phyloP scores from a whole-genome alignment of 139 green algal species.

The Asterochloris sp. region DNA sequence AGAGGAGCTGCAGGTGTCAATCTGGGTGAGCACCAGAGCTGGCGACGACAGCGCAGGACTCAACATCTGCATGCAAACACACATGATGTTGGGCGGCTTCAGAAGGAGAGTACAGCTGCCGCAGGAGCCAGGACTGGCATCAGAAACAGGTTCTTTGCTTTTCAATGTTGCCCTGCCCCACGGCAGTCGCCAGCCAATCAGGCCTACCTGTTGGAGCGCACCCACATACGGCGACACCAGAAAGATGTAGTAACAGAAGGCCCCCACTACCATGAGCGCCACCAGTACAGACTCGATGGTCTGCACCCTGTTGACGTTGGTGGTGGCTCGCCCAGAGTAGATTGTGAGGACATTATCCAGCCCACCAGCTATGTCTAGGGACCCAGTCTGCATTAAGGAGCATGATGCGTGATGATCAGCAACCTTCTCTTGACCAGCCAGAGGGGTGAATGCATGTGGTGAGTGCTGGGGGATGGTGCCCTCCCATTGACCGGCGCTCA shows the following conservation, averaged over 20 bases:
- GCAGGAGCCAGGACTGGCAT: neutral
- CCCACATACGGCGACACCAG: neutral
- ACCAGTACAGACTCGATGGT: constrained; percentile 1
- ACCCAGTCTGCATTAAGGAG: neutral
- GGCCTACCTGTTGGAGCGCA: neutral
- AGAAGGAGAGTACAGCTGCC: neutral
- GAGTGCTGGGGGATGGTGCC: neutral
- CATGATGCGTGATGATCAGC: neutral
- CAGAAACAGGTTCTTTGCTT: neutral
- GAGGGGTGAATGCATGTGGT: neutral
- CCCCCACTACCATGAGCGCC: constrained; percentile 8
- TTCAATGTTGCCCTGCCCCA: neutral
- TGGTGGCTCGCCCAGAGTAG: neutral
- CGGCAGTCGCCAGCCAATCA: neutral
- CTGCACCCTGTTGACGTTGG: neutral
- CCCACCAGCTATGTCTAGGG: neutral
- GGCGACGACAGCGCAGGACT: neutral
- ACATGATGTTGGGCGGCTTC: neutral
- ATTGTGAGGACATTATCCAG: neutral
- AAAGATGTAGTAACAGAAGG: neutral
- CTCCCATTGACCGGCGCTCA: too few species aligned
- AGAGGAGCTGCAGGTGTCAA: neutral
- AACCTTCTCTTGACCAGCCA: neutral
- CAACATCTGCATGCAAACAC: neutral
- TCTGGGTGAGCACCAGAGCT: too few species aligned